Evolutionary conservation across 1,139 yeast genomes (phyloP), one percentile per base, ranked within the genome.

Genomic region (Dujonia santamariae): DNA sequence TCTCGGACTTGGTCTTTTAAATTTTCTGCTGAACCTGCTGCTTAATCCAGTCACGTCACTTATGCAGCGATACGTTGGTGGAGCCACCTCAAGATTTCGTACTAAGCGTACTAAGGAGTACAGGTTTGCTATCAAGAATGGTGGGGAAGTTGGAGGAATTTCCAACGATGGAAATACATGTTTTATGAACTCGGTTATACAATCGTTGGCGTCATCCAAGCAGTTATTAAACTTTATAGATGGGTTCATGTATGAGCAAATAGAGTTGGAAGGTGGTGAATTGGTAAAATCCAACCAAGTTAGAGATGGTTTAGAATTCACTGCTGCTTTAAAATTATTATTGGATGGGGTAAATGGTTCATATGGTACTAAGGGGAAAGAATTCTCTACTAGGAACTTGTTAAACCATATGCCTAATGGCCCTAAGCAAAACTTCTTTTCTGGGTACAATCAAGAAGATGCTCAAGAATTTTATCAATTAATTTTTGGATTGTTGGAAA

Each of bases 381-480:
- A 85, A 37, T 86, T 82, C 48, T 78, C 79, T 42, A 84, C 96
- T 0, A 72, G 69, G 40, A 70, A 71, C 14, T 62, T 87, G 32
- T 61, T 86, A 40, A 77, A 75, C 50, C 75, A 79, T 14, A 80
- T 87, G 83, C 81, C 86, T 3, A 83, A 83, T 50, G 84, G 90
- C 0, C 90, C 95, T 5, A 80, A 78, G 47, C 83, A 80, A 47
- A 80, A 81, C 51, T 72, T 87, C 43, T 79, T 87, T 50, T 60
- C 80, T 31, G 92, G 96, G 1, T 85, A 86, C 51, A 87, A 85
- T 49, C 97, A 87, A 58, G 96, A 87, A 56, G 97, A 87, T 59
- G 96, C 96, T 0, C 96, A 88, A 58, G 97, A 87, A 54, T 87
- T 87, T 50, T 87, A 87, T 61, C 96, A 87, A 54, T 75, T 85